Evolutionary conservation across 441 rosid genomes (phyloP), one percentile per base, ranked within the genome.

Genomic region (Euphorbia schlechtendalii): DNA sequence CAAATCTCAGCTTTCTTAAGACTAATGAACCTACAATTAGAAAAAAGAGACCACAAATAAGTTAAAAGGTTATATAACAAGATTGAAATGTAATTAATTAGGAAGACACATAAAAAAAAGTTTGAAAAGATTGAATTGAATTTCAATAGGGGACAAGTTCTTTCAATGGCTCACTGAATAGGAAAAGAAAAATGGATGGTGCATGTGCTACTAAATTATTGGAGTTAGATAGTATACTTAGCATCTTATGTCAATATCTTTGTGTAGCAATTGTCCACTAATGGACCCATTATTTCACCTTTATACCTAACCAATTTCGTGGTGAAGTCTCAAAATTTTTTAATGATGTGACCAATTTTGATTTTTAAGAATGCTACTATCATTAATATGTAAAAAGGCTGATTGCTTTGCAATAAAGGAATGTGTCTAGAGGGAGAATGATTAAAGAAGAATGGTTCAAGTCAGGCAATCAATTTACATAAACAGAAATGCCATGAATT

Each of bases 191-290:
- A 32, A 43, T 27, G 59, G 27, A 30, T 14, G 60, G 36, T 66
- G 71, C 76, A 78, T 75, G 79, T 73, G 82, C 67, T n/a, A 0
- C 32, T 67, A 73, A 75, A 78, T 78, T 72, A 78, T 78, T 72
- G 71, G 58, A 57, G 17, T 27, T 51, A 2, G 22, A 18, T 14
- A 4, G 58, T 15, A 18, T 13, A 21, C n/a, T 18, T 25, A 17
- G 59, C 76, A 69, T 74, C 67, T 71, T 40, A 34, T 64, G 74
- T 74, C 81, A 54, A 74, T 65, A 55, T 74, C 71, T 57, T 34
- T 32, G 36, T 14, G n/a, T n/a, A 61, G 56, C 49, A 61, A 21
- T 32, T 65, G 71, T 56, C 69, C 75, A 36, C 66, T 61, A 55
- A n/a, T 48, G 79, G 80, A 59, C 73, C 78, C 70, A 63, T 60